These are phyloP conservation scores for Samsoniella hepiali DNA, from an alignment of 2,329 filamentous ascomycete species.

Conservation along the genomic window DNA sequence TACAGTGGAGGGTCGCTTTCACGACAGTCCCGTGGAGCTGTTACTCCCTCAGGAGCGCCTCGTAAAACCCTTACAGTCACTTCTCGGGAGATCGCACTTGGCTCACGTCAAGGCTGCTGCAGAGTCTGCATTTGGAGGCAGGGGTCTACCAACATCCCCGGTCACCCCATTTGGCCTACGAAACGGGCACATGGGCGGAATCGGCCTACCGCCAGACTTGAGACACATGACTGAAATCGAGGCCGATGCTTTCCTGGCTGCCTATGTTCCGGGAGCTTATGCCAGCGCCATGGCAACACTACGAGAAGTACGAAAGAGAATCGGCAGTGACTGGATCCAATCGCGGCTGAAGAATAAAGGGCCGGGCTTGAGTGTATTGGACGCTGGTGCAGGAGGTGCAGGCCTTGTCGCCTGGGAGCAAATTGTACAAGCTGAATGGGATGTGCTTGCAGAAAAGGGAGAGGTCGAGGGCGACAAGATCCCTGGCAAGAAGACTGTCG, in stretches of 20 bases:
- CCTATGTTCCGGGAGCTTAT: conserved; percentile 68
- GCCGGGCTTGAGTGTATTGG: conserved; percentile 60
- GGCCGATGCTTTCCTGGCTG: conserved; percentile 68
- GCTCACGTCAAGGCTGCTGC: conserved; percentile 74
- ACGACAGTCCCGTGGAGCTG: conserved; percentile 70
- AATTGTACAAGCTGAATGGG: conserved; percentile 78
- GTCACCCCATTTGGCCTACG: conserved; percentile 60
- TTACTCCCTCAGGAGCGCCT: conserved; percentile 69
- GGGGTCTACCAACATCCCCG: conserved; percentile 71
- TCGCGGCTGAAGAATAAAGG: conserved; percentile 52
- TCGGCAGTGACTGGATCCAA: conserved; percentile 69
- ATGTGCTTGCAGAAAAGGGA: conserved; percentile 57
- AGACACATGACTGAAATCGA: conserved; percentile 71
- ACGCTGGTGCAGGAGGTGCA: conserved; percentile 71
- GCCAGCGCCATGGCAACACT: conserved; percentile 64
- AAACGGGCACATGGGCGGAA: conserved; percentile 58
- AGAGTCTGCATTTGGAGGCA: conserved; percentile 72
- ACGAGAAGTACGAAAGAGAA: conserved; percentile 69
- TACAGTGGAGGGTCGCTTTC: conserved; percentile 70
- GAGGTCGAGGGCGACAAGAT: conserved; percentile 43
- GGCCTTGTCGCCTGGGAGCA: conserved; percentile 74
- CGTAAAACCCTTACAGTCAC: conserved; percentile 63
- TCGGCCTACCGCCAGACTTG: conserved; percentile 62
- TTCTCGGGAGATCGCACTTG: conserved; percentile 66
- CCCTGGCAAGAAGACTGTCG: conserved; percentile 72